These are phyloP conservation scores for Phytopythium montanum DNA, from an alignment of 352 stramenopile species.

Conservation along the genomic window DNA sequence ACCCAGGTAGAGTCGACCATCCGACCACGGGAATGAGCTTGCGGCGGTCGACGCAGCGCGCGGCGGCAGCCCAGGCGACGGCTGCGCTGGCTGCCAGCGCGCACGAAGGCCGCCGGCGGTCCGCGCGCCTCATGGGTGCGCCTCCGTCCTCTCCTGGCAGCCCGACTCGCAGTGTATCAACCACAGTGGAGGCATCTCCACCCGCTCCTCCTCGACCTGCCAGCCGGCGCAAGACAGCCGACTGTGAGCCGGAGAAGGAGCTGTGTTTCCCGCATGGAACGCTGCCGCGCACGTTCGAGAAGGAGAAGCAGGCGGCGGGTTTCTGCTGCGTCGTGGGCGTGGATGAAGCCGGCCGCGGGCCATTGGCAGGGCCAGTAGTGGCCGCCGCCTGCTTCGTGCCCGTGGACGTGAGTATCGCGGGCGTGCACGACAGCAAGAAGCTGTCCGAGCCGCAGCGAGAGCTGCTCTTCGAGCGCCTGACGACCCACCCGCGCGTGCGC, in stretches of 20 bases:
- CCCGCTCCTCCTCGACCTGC: neutral
- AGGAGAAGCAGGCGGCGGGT: conserved; percentile 40
- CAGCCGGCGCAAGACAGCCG: neutral
- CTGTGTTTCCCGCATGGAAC: conserved; percentile 42
- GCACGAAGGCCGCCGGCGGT: conserved; percentile 16
- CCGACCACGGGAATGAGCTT: conserved; percentile 14
- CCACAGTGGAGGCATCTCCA: neutral
- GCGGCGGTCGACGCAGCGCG: conserved; percentile 19
- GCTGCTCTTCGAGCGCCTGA: conserved; percentile 86
- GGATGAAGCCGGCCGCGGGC: conserved; percentile 95
- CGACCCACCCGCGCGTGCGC: conserved; percentile 65
- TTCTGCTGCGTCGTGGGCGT: conserved; percentile 89
- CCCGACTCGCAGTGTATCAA: conserved; percentile 3
- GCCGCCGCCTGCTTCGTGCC: conserved; percentile 72
- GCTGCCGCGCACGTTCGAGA: conserved; percentile 54
- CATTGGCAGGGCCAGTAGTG: conserved; percentile 90
- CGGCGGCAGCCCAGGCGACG: conserved; percentile 2
- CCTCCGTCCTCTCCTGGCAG: neutral
- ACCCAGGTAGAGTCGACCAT: neutral
- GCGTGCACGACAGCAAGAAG: conserved; percentile 95
- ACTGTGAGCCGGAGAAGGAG: neutral
- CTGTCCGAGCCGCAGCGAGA: conserved; percentile 94
- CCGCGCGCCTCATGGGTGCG: conserved; percentile 14
- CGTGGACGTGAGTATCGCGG: conserved; percentile 73
- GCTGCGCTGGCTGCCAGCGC: conserved; percentile 16